Evolutionary conservation across 805 yeast genomes (phyloP).

Genomic region (Wickerhamiella alocasiicola): DNA sequence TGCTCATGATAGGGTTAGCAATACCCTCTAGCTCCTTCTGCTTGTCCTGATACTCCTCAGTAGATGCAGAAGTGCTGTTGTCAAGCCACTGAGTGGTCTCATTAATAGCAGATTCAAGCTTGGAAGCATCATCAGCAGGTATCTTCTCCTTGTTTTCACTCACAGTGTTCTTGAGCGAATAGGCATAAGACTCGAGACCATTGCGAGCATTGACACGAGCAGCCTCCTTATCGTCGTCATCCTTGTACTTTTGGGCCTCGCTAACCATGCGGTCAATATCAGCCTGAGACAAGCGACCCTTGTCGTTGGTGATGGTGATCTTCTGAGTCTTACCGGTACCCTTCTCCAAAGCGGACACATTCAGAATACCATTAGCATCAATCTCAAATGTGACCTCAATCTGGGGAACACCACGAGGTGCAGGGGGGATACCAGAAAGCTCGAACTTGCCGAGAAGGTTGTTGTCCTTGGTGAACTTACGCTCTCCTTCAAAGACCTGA

Average conservation of each 20-base stretch:
- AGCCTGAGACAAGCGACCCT: slow-evolving; percentile 96
- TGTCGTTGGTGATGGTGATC: slow-evolving; percentile 96
- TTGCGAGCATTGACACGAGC: slow-evolving; percentile 87
- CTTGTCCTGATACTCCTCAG: slow-evolving; percentile 92
- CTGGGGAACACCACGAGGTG: slow-evolving; percentile 98
- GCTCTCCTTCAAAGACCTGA: slow-evolving; percentile 97
- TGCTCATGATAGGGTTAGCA: slow-evolving; percentile 87
- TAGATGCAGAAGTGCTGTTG: slow-evolving; percentile 77
- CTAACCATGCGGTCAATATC: slow-evolving; percentile 96
- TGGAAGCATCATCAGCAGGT: slow-evolving; percentile 21
- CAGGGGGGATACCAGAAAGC: slow-evolving; percentile 93
- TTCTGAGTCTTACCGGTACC: slow-evolving; percentile 97
- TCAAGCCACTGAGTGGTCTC: slow-evolving; percentile 60
- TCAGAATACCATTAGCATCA: slow-evolving; percentile 95
- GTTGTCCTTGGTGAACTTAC: slow-evolving; percentile 91
- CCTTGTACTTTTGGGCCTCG: slow-evolving; percentile 96
- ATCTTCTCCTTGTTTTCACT: slow-evolving; percentile 66
- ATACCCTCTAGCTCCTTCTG: slow-evolving; percentile 66
- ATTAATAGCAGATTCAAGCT: slow-evolving; percentile 23
- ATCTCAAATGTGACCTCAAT: slow-evolving; percentile 94
- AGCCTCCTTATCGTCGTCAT: slow-evolving; percentile 92
- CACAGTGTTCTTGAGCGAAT: slow-evolving; percentile 77
- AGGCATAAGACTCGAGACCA: slow-evolving; percentile 89
- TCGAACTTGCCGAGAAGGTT: slow-evolving; percentile 95
- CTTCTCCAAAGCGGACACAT: slow-evolving; percentile 93